phyloP scores from a whole-genome alignment of 2,329 filamentous ascomycete species.

The Scedosporium dehoogii region DNA sequence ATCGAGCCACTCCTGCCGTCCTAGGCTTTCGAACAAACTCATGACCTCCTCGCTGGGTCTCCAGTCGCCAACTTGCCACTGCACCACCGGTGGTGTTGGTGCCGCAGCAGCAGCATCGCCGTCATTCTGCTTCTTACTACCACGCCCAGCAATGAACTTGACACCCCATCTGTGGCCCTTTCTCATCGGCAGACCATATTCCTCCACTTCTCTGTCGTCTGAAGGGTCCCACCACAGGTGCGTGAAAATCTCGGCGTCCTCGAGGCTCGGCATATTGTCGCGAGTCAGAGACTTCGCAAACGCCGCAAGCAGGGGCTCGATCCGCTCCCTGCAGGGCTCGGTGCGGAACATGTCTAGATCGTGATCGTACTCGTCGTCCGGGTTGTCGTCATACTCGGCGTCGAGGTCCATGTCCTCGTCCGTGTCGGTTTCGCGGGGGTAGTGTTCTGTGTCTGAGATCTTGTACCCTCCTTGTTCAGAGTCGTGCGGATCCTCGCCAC shows the following conservation, averaged over 20 bases:
- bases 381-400: constrained; percentile 7
- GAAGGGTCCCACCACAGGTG: constrained; percentile 14
- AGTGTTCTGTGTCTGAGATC: constrained; percentile 13
- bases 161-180: constrained; percentile 14
- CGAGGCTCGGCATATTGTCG: constrained; percentile 13
- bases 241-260: constrained; percentile 15
- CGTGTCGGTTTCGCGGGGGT: constrained; percentile 11
- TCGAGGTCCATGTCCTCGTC: constrained; percentile 11
- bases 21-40: constrained; percentile 12
- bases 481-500: constrained; percentile 13
- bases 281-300: constrained; percentile 10
- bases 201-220: constrained; percentile 8
- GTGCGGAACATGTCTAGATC: constrained; percentile 14
- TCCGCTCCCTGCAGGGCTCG: constrained; percentile 10
- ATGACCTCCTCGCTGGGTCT: constrained; percentile 13
- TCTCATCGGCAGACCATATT: constrained; percentile 6
- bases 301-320: constrained; percentile 15
- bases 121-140: constrained; percentile 1
- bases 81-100: constrained; percentile 8
- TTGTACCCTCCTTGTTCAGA: constrained; percentile 9
- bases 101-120: no score
- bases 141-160: constrained; percentile 10
- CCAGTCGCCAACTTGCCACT: constrained; percentile 17
- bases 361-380: constrained; percentile 7
- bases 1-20: constrained; percentile 14